Evolutionary conservation across 176 grass and related monocot species (phyloP), one percentile per base, ranked within the genome.

Genomic region (Poa pratensis): DNA sequence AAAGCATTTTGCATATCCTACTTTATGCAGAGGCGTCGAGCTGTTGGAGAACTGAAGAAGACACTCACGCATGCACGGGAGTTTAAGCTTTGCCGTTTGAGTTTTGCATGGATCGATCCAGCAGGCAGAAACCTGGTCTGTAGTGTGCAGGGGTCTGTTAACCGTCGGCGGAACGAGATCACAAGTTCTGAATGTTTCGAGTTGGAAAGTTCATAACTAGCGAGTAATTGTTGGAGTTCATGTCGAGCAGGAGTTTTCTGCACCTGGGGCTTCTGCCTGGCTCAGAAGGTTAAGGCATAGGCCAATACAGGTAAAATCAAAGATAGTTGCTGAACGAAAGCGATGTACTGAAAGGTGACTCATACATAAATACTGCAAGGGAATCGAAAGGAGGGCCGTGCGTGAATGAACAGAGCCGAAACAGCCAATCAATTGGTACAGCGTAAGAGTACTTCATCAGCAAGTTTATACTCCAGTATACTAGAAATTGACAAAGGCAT

Each of bases 61-160:
- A 30, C 30, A 30, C 30, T 30, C 30, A 30, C 30, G 30, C 30
- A 30, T 30, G 30, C 30, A 30, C 30, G 1, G 30, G 30, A 30
- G 30, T 30, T 30, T 37, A 37, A 37, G 35, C 48, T 79, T 79
- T 86, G 84, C 46, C 18, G 79, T 19, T 83, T 66, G 79, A 73
- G 79, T 35, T 46, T 65, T 73, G 64, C 79, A 66, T 78, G 82
- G 30, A 30, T 30, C 30, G 49, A 32, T 90, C 55, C 64, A 63
- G 55, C 54, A 66, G 30, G 77, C 11, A 61, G 54, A 28, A 19
- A 78, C 18, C 42, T 40, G 67, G 19, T 69, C 35, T 45, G 39
- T 23, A 22, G 45, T 52, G 53, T 51, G 35, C 74, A 35, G 68
- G 18, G 43, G 42, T 6, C 45, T n/a, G 46, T 54, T 74, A 74